phyloP scores from a whole-genome alignment of 2,329 filamentous ascomycete species.

The Colletotrichum sp. region DNA sequence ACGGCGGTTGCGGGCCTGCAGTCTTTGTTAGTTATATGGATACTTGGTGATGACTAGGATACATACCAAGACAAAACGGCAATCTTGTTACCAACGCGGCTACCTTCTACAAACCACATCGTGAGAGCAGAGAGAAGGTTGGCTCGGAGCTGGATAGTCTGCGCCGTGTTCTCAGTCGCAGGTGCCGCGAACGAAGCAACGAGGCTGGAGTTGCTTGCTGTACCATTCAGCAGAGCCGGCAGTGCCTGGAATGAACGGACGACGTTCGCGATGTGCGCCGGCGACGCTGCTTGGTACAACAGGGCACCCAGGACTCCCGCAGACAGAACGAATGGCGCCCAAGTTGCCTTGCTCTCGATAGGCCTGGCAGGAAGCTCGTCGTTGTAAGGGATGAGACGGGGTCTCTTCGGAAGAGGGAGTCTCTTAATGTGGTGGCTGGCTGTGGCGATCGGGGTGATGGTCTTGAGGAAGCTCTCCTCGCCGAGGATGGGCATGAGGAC shows the following conservation, averaged over 20 bases:
- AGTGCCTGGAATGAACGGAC: neutral
- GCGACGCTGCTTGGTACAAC: neutral
- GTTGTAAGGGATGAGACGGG: neutral
- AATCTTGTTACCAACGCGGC: neutral
- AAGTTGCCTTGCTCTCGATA: neutral
- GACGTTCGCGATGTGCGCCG: neutral
- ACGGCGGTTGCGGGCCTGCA: neutral
- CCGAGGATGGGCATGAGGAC: neutral
- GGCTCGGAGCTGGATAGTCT: neutral
- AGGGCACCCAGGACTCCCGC: neutral
- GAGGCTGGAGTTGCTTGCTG: neutral
- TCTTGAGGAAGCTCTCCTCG: neutral
- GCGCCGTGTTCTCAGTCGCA: neutral
- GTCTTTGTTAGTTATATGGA: neutral
- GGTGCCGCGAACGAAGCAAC: neutral
- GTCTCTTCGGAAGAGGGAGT: neutral
- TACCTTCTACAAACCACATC: neutral
- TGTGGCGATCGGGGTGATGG: neutral
- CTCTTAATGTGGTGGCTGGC: neutral
- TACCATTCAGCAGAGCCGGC: neutral
- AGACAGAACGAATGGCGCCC: neutral
- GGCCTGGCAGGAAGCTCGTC: neutral
- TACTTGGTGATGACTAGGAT: rapidly evolving
- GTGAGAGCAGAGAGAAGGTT: neutral
- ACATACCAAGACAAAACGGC: neutral